Percentiles rank a stretch among this genome's conserved stretches.
These are phyloP conservation scores for Lactarius sanguifluus DNA, from an alignment of 768 basidiomycete genomes.

Conservation along the genomic window DNA sequence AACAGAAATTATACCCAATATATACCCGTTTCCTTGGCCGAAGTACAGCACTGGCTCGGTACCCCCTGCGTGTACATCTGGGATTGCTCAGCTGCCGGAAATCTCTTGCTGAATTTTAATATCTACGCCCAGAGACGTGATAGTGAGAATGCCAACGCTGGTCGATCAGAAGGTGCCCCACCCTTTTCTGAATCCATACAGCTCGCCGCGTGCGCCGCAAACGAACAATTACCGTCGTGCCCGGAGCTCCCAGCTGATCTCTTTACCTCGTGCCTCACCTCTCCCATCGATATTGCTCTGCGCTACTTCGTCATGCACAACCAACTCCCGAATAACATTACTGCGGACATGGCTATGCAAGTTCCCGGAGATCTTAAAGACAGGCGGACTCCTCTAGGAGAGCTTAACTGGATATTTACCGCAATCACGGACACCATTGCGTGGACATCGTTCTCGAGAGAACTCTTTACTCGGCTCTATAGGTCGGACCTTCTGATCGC, in stretches of 20 bases:
- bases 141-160: conserved; percentile 55
- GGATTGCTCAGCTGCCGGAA: conserved; percentile 98
- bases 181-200: conserved; percentile 89
- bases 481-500: conserved; percentile 95
- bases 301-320: conserved; percentile 93
- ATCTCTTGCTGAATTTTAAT: conserved; percentile 89
- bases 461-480: conserved; percentile 91
- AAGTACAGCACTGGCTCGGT: conserved; percentile 91
- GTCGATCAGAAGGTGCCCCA: conserved; percentile 59
- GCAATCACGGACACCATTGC: conserved; percentile 99
- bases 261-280: conserved; percentile 96
- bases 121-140: conserved; percentile 73
- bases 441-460: conserved; percentile 95
- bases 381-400: conserved; percentile 91
- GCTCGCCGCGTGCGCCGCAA: conserved; percentile 89
- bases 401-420: conserved; percentile 99
- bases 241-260: conserved; percentile 97
- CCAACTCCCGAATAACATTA: conserved; percentile 75
- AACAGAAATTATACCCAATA: conserved; percentile 97
- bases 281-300: conserved; percentile 96
- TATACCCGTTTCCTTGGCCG: conserved; percentile 92
- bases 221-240: conserved; percentile 90
- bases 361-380: conserved; percentile 97
- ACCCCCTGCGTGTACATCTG: conserved; percentile 97
- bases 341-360: conserved; percentile 89